These are phyloP conservation scores for Verticillium nonalfalfae DNA, from an alignment of 2,329 filamentous ascomycete species.

Conservation along the genomic window DNA sequence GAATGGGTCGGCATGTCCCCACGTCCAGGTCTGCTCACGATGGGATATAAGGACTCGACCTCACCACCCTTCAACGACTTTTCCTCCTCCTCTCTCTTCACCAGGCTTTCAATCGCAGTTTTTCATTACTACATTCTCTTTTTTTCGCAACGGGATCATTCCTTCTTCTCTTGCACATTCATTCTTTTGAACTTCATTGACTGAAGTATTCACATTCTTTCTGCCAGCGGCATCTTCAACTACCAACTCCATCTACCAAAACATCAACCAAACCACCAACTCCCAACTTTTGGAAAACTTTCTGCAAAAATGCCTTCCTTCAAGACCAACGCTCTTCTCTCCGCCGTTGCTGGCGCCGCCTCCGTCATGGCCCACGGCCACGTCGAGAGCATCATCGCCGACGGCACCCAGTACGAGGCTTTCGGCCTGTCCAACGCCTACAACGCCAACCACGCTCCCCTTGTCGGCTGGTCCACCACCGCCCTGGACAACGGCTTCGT, in stretches of 20 bases:
- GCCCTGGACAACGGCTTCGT: slow-evolving; percentile 37
- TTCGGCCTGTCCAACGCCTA: slow-evolving; percentile 18
- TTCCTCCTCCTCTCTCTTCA: slow-evolving; percentile 1
- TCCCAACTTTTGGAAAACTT: background rate
- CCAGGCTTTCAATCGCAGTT: slow-evolving; percentile 1
- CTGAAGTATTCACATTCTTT: slow-evolving; percentile 3
- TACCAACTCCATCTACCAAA: background rate
- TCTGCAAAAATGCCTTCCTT: slow-evolving; percentile 14
- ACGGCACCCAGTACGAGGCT: slow-evolving; percentile 21
- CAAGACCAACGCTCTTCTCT: slow-evolving; percentile 13
- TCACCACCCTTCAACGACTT: background rate
- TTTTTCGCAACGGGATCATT: background rate
- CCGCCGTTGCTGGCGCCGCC: slow-evolving; percentile 16
- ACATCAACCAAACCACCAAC: background rate
- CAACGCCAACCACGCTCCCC: slow-evolving; percentile 5
- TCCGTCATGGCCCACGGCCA: slow-evolving; percentile 23
- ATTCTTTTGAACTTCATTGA: slow-evolving; percentile 5
- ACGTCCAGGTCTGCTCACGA: background rate
- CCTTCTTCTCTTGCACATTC: background rate
- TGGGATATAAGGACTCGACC: slow-evolving; percentile 1
- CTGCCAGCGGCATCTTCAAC: background rate
- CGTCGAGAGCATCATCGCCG: slow-evolving; percentile 20
- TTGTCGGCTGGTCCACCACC: slow-evolving; percentile 19
- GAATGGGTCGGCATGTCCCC: background rate
- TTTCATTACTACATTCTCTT: slow-evolving; percentile 2